Evolutionary conservation across 2,329 filamentous ascomycete genomes (phyloP), one percentile per base, ranked within the genome.

Genomic region (Calonectria pseudoturangicola): DNA sequence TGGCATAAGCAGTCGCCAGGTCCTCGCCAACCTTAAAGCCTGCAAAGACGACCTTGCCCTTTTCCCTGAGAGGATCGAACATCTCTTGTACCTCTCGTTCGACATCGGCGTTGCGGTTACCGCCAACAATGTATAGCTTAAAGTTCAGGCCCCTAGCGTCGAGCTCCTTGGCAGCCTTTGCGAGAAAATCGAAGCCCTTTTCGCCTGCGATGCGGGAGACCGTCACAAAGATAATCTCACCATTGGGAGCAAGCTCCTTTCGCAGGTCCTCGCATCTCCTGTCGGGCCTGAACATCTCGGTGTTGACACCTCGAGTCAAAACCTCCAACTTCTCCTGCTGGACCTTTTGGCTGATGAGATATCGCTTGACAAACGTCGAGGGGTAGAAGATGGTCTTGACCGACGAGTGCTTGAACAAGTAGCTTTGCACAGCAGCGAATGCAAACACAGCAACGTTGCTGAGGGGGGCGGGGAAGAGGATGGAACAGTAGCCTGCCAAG

Each of bases 361-460:
- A 94, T 41, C 87, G 85, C 47, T 87, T 85, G 15, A 94, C 92
- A 69, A 90, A 93, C 1, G 86, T 87, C 33, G 90, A 93, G 0
- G 92, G 92, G 77, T 94, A 94, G 82, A 94, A 94, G 65, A 94
- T 89, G 4, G 91, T 92, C 76, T 90, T 88, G 68, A 94, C 88
- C 0, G 89, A 90, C 0, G 86, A 74, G 76, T 93, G 89, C 9
- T 87, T 87, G 84, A 93, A 94, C 0, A 94, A 85, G 75, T 91
- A 93, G 58, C 92, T 91, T 82, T 94, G 92, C 1, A 93, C 91
- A 2, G 87, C 84, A 18, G 89, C 87, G 68, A 94, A 90, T 13
- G 92, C 85, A 81, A 88, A 91, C 58, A 92, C 91, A 5, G 91
- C 92, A 70, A 92, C 87, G 13, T 84, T 83, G 76, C 91, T 90